These are phyloP conservation scores for Lithospermum erythrorhizon DNA, from an alignment of 257 asterid species.

Conservation along the genomic window DNA sequence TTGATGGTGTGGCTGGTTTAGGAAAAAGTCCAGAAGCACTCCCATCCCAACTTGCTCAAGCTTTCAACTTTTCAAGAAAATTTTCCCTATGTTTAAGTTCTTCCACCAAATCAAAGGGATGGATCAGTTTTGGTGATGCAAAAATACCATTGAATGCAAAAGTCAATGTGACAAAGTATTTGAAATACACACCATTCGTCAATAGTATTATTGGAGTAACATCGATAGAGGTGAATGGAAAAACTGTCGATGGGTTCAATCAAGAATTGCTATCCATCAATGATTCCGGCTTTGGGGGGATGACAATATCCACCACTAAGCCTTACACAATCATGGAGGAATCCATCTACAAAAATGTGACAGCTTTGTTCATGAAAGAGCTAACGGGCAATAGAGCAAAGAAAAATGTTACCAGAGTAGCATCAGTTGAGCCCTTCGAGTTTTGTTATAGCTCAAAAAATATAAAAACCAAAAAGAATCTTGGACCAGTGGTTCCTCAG, in stretches of 20 bases:
- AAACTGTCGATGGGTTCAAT: slow-evolving; percentile 13
- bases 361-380: neutral
- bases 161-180: neutral
- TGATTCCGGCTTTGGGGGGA: slow-evolving; percentile 20
- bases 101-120: neutral
- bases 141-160: neutral
- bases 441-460: slow-evolving; percentile 12
- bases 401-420: slow-evolving; percentile 8
- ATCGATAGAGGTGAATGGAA: slow-evolving; percentile 13
- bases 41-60: neutral
- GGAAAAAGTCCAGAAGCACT: neutral
- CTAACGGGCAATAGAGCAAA: neutral
- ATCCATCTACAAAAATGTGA: neutral
- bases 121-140: neutral
- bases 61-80: neutral
- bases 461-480: slow-evolving; percentile 1
- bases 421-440: slow-evolving; percentile 15
- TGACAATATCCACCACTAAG: slow-evolving; percentile 19
- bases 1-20: neutral
- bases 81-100: neutral
- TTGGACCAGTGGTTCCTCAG: slow-evolving; percentile 23
- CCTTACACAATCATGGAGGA: slow-evolving; percentile 10
- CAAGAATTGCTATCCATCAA: slow-evolving; percentile 14
- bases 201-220: slow-evolving; percentile 15
- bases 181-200: neutral